Conservation (phyloP, 2,329 filamentous ascomycete genomes). For the Amauroascus verrucosus region DNA sequence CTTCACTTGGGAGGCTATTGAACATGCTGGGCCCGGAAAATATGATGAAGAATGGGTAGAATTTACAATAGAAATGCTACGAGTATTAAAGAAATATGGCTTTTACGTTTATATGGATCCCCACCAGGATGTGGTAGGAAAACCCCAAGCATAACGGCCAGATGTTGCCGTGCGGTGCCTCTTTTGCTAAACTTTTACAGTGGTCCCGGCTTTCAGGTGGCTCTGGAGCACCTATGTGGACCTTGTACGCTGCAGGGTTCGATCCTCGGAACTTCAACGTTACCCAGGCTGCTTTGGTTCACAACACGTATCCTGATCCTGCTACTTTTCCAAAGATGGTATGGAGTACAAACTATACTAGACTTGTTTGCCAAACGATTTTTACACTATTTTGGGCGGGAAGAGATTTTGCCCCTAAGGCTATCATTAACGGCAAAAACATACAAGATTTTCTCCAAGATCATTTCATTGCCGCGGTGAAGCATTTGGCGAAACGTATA, state of each 20-base stretch:
- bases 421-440: constrained; percentile 85
- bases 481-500: constrained; percentile 71
- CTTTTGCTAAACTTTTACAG: constrained; percentile 34
- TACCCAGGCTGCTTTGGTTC: constrained; percentile 86
- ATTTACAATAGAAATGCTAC: constrained; percentile 76
- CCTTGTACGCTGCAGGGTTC: constrained; percentile 83
- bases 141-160: background rate
- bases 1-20: constrained; percentile 98
- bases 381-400: constrained; percentile 93
- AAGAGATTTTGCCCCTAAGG: constrained; percentile 85
- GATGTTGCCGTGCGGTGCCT: background rate
- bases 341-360: constrained; percentile 94
- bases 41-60: constrained; percentile 93
- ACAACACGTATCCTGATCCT: constrained; percentile 83
- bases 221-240: constrained; percentile 96
- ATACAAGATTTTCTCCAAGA: constrained; percentile 90
- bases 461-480: constrained; percentile 72
- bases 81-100: constrained; percentile 76
- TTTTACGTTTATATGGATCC: constrained; percentile 99
- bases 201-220: constrained; percentile 94
- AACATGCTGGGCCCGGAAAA: constrained; percentile 75
- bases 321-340: constrained; percentile 95
- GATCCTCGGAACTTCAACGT: constrained; percentile 75
- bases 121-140: constrained; percentile 77
- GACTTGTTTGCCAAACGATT: constrained; percentile 76